phyloP scores from a whole-genome alignment of 1,284 basidiomycete species.

The Puccinia horiana region DNA sequence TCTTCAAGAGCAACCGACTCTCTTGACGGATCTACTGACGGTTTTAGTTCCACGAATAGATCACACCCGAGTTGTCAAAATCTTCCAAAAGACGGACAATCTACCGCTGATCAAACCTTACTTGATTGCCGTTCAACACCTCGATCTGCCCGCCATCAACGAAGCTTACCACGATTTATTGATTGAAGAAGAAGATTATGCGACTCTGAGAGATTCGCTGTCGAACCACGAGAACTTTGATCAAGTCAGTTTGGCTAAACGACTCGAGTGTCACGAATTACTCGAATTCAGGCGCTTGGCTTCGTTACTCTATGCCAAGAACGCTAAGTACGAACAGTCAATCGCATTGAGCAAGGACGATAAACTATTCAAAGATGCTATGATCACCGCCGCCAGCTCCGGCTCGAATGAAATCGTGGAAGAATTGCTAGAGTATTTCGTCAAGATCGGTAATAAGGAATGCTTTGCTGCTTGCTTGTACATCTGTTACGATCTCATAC shows the following conservation, averaged over 20 bases:
- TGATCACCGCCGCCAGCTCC: constrained; percentile 86
- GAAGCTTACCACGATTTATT: constrained; percentile 94
- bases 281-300: constrained; percentile 94
- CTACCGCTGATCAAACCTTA: constrained; percentile 93
- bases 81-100: constrained; percentile 81
- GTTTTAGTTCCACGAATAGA: constrained; percentile 91
- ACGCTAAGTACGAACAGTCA: constrained; percentile 89
- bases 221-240: constrained; percentile 99
- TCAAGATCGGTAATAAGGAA: constrained; percentile 94
- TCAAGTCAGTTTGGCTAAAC: constrained; percentile 79
- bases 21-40: constrained; percentile 88
- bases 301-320: constrained; percentile 93
- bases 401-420: constrained; percentile 80
- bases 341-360: constrained; percentile 92
- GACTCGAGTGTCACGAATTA: constrained; percentile 84
- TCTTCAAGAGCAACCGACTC: constrained; percentile 85
- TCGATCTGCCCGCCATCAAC: constrained; percentile 88
- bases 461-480: constrained; percentile 83
- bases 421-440: constrained; percentile 76
- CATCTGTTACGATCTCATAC: constrained; percentile 76
- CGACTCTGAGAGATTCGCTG: constrained; percentile 90
- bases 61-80: constrained; percentile 88
- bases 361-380: constrained; percentile 93
- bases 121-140: constrained; percentile 92
- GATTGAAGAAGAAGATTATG: constrained; percentile 98